These are phyloP conservation scores for Trichomonas vaginalis DNA, from an alignment of 208 protist genomes.

Conservation along the genomic window DNA sequence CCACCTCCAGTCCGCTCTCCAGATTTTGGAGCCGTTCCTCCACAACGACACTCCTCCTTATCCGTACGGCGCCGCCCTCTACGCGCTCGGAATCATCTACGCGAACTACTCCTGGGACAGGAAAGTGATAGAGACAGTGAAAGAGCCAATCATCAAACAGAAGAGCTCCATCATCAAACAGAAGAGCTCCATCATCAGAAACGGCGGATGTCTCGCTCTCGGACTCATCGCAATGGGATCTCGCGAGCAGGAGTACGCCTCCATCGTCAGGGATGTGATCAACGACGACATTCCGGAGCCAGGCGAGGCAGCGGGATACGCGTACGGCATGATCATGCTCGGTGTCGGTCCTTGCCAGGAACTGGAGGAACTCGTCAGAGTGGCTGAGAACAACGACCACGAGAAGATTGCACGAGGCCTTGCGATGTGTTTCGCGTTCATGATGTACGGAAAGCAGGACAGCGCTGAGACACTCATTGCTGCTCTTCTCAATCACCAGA, in stretches of 20 bases:
- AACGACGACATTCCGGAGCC: neutral
- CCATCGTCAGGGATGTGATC: neutral
- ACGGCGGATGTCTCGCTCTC: neutral
- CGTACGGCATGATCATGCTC: neutral
- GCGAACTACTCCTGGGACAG: neutral
- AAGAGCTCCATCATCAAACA: neutral
- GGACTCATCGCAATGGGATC: neutral
- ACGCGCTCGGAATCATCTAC: neutral
- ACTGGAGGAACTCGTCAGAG: neutral
- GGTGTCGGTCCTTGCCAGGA: neutral
- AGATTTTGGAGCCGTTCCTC: neutral
- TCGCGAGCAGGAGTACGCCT: neutral
- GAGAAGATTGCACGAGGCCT: constrained; percentile 96
- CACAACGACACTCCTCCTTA: neutral
- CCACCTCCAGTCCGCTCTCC: neutral
- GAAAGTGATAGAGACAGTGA: neutral
- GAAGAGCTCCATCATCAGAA: neutral
- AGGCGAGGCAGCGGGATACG: neutral
- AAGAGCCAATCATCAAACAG: constrained; percentile 52
- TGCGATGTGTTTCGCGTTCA: constrained; percentile 78
- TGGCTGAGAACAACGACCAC: constrained; percentile 84
- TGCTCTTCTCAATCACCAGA: constrained; percentile 46
- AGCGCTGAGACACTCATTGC: constrained; percentile 69
- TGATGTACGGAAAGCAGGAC: constrained; percentile 82
- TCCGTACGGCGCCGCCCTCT: neutral